These are phyloP conservation scores for Fusarium palustre DNA, from an alignment of 2,329 filamentous ascomycete genomes.

Conservation along the genomic window DNA sequence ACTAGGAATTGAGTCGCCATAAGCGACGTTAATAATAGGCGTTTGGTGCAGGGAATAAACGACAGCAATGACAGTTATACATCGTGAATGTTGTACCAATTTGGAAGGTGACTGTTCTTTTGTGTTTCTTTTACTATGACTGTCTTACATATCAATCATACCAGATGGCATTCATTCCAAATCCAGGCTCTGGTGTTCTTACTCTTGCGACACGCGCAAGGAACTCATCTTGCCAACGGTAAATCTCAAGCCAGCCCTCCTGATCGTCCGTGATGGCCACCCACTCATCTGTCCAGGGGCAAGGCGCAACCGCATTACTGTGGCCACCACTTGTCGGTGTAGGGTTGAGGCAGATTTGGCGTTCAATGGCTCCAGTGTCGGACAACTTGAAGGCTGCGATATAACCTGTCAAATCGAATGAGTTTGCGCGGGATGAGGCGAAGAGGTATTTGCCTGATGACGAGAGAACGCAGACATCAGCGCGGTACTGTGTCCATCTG, in stretches of 20 bases:
- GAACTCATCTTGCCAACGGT: conserved; percentile 86
- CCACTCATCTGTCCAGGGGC: conserved; percentile 88
- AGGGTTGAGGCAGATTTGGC: conserved; percentile 83
- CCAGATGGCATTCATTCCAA: conserved; percentile 98
- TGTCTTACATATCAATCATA: conserved; percentile 66
- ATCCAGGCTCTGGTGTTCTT: conserved; percentile 86
- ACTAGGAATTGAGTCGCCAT: neutral
- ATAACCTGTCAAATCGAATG: conserved; percentile 81
- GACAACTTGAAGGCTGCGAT: conserved; percentile 82
- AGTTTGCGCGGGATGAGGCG: conserved; percentile 84
- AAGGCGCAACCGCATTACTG: conserved; percentile 87
- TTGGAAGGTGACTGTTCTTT: neutral
- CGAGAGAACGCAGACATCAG: conserved; percentile 83
- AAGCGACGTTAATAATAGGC: conserved; percentile 3
- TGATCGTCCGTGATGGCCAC: conserved; percentile 91
- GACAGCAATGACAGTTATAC: conserved; percentile 3
- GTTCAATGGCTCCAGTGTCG: conserved; percentile 76
- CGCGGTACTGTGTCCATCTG: conserved; percentile 76
- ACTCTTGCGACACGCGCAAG: conserved; percentile 80
- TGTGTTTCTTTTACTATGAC: neutral
- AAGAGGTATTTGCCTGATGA: conserved; percentile 80
- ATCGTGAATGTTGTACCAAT: neutral
- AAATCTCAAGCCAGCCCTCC: conserved; percentile 88
- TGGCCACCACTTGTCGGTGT: conserved; percentile 90
- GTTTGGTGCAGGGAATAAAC: conserved; percentile 11